phyloP scores from a whole-genome alignment of 179 eudicot species.

The Carnegiea gigantea region DNA sequence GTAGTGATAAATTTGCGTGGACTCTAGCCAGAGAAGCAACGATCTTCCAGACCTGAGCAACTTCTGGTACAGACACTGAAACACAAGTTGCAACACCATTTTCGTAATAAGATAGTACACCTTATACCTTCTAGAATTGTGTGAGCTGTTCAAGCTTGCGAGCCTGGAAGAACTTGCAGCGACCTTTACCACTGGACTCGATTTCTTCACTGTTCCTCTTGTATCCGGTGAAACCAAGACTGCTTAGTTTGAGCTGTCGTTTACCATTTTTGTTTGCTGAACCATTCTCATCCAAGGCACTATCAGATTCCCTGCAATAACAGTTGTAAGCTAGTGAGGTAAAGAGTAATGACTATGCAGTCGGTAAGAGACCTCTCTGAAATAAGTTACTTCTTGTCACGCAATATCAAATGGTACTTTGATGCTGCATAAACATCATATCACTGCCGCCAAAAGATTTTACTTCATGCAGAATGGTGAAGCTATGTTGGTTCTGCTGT shows the following conservation, averaged over 20 bases:
- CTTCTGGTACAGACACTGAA: not conserved
- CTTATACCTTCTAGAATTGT: constrained; percentile 44
- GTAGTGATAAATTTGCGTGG: not conserved
- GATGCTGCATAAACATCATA: not conserved
- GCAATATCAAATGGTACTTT: no score
- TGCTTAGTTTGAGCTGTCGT: constrained; percentile 65
- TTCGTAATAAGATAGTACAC: not conserved
- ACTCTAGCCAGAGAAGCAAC: not conserved
- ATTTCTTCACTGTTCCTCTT: constrained; percentile 77
- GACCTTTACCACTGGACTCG: constrained; percentile 87
- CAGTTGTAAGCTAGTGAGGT: not conserved
- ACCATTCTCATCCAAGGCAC: constrained; percentile 54
- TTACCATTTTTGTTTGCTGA: constrained; percentile 51
- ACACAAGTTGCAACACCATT: not conserved
- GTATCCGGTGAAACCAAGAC: constrained; percentile 66
- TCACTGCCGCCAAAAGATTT: not conserved
- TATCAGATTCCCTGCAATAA: constrained; percentile 69
- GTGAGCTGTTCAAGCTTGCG: constrained; percentile 83
- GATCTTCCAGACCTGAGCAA: not conserved
- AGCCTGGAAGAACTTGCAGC: constrained; percentile 87
- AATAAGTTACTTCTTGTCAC: no score
- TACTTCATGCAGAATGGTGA: no score
- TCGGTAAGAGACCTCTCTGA: not conserved
- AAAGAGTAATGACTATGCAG: not conserved
- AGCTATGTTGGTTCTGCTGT: no score